Percentiles rank a stretch among this genome's conserved stretches.
phyloP scores from a whole-genome alignment of 106 monocot genomes.

The Dendrobium huoshanense region DNA sequence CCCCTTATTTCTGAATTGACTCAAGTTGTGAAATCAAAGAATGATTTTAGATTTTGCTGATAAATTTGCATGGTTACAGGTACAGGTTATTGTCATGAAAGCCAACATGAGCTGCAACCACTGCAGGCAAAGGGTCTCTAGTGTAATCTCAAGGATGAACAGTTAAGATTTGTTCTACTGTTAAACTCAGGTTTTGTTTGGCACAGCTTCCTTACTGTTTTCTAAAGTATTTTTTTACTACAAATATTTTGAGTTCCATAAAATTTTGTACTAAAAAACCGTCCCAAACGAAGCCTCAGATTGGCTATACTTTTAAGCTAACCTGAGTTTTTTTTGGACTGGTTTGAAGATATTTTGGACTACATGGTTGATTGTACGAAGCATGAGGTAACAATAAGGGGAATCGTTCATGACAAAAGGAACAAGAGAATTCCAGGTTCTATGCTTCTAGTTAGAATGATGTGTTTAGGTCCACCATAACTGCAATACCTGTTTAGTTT shows the following conservation, averaged over 20 bases:
- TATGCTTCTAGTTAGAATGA: not conserved
- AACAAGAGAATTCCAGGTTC: conserved; percentile 1
- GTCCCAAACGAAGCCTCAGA: too few relatives aligned
- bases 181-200: not conserved
- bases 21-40: too few relatives aligned
- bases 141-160: conserved; percentile 49
- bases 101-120: conserved; percentile 56
- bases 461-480: conserved; percentile 1
- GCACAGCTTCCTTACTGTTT: too few relatives aligned
- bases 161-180: conserved; percentile 17
- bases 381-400: conserved; percentile 37
- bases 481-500: not conserved
- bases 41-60: too few relatives aligned
- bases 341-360: conserved; percentile 42
- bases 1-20: too few relatives aligned
- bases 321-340: not conserved
- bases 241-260: too few relatives aligned
- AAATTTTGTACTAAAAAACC: too few relatives aligned
- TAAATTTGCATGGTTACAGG: conserved; percentile 14
- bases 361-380: conserved; percentile 50
- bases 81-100: conserved; percentile 51
- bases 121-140: conserved; percentile 38
- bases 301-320: not conserved
- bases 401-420: conserved; percentile 10
- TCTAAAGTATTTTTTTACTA: too few relatives aligned